Evolutionary conservation across 495 filamentous ascomycete genomes (phyloP).

Genomic region (Podospora anserina): DNA sequence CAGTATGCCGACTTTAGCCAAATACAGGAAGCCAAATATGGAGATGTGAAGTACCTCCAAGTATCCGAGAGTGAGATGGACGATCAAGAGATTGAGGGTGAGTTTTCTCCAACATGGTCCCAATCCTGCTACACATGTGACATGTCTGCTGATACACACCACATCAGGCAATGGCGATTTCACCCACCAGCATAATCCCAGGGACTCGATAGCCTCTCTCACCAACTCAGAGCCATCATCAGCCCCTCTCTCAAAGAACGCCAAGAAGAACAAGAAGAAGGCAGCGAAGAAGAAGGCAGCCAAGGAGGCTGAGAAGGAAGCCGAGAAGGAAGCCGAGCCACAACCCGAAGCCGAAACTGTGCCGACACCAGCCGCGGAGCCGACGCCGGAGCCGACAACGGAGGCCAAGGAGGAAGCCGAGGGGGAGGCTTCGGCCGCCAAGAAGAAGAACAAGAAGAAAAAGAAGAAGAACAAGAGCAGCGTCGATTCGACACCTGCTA

Average conservation of each 20-base stretch:
- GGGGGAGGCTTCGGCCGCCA: slow-evolving; percentile 7
- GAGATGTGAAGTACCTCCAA: slow-evolving; percentile 37
- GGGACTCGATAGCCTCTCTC: slow-evolving; percentile 19
- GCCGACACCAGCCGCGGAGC: slow-evolving; percentile 9
- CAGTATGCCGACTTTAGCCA: slow-evolving; percentile 41
- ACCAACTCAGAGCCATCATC: slow-evolving; percentile 7
- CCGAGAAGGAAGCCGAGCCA: slow-evolving; percentile 18
- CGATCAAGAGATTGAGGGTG: slow-evolving; percentile 24
- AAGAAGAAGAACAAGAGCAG: slow-evolving; percentile 30
- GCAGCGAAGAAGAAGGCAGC: slow-evolving; percentile 27
- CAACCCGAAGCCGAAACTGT: slow-evolving; percentile 11
- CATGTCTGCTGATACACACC: slow-evolving; percentile 4
- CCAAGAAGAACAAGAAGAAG: slow-evolving; percentile 33
- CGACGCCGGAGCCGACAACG: slow-evolving; percentile 11
- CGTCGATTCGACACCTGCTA: slow-evolving; percentile 17
- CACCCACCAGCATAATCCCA: slow-evolving; percentile 4
- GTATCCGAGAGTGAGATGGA: slow-evolving; percentile 36
- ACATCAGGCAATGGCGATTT: slow-evolving; percentile 5
- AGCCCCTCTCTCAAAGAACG: slow-evolving; percentile 19
- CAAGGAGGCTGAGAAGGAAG: slow-evolving; percentile 11
- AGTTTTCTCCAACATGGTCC: not conserved
- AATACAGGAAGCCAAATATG: slow-evolving; percentile 40
- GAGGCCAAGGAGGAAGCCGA: slow-evolving; percentile 20
- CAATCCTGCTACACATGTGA: not conserved
- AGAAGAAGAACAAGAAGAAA: slow-evolving; percentile 27